Conservation (phyloP, 805 yeast genomes). For the Kluyveromyces dobzhanskii region DNA sequence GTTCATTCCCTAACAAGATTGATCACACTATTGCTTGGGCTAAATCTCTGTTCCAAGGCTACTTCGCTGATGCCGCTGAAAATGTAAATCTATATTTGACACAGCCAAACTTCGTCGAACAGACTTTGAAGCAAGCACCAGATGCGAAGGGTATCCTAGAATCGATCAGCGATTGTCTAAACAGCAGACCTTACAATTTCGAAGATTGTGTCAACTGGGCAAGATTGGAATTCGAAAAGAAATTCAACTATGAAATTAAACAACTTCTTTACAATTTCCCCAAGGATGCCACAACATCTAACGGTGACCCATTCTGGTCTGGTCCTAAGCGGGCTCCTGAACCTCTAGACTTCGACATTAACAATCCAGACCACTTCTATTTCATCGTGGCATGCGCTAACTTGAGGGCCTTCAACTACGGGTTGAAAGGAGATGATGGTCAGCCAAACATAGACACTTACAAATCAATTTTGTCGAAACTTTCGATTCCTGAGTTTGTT, state of each 20-base stretch:
- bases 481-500: constrained; percentile 53
- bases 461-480: constrained; percentile 40
- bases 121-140: constrained; percentile 82
- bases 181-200: constrained; percentile 77
- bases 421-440: constrained; percentile 67
- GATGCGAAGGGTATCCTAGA: constrained; percentile 84
- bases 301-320: constrained; percentile 94
- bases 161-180: constrained; percentile 67
- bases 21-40: constrained; percentile 99
- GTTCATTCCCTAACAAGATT: constrained; percentile 96
- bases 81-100: constrained; percentile 84
- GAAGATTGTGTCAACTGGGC: constrained; percentile 97
- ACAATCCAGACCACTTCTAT: constrained; percentile 68
- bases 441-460: constrained; percentile 42
- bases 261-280: constrained; percentile 95
- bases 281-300: constrained; percentile 79
- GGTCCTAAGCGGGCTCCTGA: constrained; percentile 96
- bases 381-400: constrained; percentile 87
- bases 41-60: constrained; percentile 86
- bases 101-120: constrained; percentile 89
- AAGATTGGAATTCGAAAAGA: constrained; percentile 75
- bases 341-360: constrained; percentile 70
- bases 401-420: constrained; percentile 83
- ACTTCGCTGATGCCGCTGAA: constrained; percentile 84
- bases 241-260: constrained; percentile 75